Conservation (phyloP, 1,284 basidiomycete genomes). For the Marasmius sp. region DNA sequence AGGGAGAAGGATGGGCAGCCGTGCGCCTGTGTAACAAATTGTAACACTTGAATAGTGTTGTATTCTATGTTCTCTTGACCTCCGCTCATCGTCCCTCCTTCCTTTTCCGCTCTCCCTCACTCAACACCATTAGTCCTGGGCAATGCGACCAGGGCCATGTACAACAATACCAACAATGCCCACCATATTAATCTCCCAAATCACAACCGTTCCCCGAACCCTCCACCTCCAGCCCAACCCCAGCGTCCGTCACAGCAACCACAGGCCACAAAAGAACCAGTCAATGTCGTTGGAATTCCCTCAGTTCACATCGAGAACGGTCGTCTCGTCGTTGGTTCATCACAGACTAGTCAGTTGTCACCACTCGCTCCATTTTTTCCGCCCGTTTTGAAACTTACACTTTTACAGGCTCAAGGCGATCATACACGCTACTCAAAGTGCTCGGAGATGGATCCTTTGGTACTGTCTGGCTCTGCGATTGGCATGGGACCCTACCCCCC, state of each 20-base stretch:
- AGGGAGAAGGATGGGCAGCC: too few relatives aligned
- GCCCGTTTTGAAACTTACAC: conserved; percentile 8
- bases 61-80: conserved; percentile 16
- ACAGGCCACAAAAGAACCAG: conserved; percentile 49
- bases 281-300: conserved; percentile 68
- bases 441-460: conserved; percentile 97
- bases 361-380: conserved; percentile 9
- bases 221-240: conserved; percentile 26
- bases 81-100: conserved; percentile 21
- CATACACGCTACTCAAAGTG: conserved; percentile 29
- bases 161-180: conserved; percentile 2
- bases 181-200: background rate
- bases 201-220: conserved; percentile 20
- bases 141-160: conserved; percentile 12
- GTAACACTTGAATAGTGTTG: background rate
- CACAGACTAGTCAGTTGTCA: conserved; percentile 59
- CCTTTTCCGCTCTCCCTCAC: conserved; percentile 23
- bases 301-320: conserved; percentile 68
- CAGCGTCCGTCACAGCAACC: conserved; percentile 17
- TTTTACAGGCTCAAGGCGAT: conserved; percentile 33
- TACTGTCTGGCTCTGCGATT: conserved; percentile 98
- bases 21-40: background rate
- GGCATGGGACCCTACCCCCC: conserved; percentile 93
- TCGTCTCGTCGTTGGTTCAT: conserved; percentile 67
- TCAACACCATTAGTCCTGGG: conserved; percentile 12